Base-by-base conservation (phyloP, 768 basidiomycete species). In the Pisolithus sp. region DNA sequence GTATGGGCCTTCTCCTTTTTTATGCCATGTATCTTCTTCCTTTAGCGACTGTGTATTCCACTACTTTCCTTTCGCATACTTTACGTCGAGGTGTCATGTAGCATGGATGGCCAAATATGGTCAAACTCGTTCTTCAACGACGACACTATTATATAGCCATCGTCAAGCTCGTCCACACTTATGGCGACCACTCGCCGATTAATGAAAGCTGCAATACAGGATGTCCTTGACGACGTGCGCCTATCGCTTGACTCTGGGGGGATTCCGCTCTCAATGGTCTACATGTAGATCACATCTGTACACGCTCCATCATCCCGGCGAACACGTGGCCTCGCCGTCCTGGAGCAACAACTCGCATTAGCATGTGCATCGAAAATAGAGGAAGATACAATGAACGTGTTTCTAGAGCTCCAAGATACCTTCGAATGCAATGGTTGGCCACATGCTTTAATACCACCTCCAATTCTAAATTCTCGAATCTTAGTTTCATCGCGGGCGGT, bases 381-480 rank as follows among this genome's bases (percentile, higher is more conserved):
- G 17, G 67, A 72, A 17, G 73, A 73, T 26, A 74, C 75, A 8
- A 71, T 81, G 56, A 71, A 74, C 36, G 66, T 70, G 43, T 87
- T 90, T 66, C 62, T 83, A 18, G 74, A 78, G 9, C 69, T 90
- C 39, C 90, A 93, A 62, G 80, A 86, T 57, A 81, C 81, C 1
- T 91, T 93, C 57, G 86, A 92, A 64, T 89, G 85, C 66, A 93
- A 93, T 61, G 73, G 90, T 90, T 58, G 53, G 86, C 60, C 51
- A 42, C 50, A 39, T 13, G 10, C 31, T 53, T 38, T 46, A 34
- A 24, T 24, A 42, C 46, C 24, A 50, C 30, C 54, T 59, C 37
- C 57, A 47, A 58, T 30, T 44, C 46, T 48, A 21, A 23, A 26
- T 12, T 49, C 10, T 43, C 28, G 6, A 26, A 44, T 20, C 36